These are phyloP conservation scores for Cenchrus purpureus DNA, from an alignment of 176 grass and related monocot genomes.

Conservation along the genomic window DNA sequence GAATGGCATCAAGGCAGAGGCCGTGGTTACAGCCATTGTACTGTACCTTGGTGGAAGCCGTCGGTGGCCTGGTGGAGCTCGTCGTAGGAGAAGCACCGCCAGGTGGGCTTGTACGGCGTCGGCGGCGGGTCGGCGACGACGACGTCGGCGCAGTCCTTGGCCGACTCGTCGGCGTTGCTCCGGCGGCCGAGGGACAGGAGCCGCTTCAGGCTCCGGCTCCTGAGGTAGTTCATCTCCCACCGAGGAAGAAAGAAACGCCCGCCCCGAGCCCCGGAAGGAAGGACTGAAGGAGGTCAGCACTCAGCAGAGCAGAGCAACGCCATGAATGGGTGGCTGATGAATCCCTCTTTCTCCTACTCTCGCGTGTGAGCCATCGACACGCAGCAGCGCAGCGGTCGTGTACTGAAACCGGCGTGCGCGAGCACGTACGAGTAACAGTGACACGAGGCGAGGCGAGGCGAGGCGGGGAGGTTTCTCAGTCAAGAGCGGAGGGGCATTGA, in stretches of 20 bases:
- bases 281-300: no score
- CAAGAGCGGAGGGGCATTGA: slow-evolving; percentile 33
- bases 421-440: slow-evolving; percentile 21
- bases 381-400: not conserved
- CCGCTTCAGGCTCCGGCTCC: slow-evolving; percentile 70
- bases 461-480: not conserved
- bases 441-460: not conserved
- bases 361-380: not conserved
- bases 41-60: slow-evolving; percentile 73
- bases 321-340: not conserved
- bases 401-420: slow-evolving; percentile 11
- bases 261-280: not conserved
- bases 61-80: slow-evolving; percentile 68
- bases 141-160: slow-evolving; percentile 28
- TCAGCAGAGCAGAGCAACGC: not conserved
- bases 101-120: slow-evolving; percentile 48
- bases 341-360: not conserved
- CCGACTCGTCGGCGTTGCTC: slow-evolving; percentile 47
- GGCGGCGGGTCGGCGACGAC: slow-evolving; percentile 8
- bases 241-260: not conserved
- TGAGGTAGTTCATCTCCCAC: slow-evolving; percentile 46
- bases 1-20: not conserved
- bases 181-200: slow-evolving; percentile 63
- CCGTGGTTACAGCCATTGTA: not conserved
- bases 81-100: slow-evolving; percentile 80